phyloP scores from a whole-genome alignment of 768 basidiomycete genomes.

The Lenzites betulinus region DNA sequence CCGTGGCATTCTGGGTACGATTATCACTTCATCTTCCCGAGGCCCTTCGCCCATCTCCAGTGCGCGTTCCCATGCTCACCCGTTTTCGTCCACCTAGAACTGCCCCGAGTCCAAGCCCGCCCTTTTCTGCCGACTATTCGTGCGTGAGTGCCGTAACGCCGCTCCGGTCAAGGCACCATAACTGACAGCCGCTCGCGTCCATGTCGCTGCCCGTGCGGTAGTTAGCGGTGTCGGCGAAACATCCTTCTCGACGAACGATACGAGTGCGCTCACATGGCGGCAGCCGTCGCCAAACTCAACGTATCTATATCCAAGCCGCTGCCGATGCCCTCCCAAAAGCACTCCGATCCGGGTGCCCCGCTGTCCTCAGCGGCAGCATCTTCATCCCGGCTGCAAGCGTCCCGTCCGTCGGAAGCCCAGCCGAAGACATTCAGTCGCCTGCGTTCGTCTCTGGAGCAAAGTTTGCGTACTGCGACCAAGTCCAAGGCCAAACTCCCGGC shows the following conservation, averaged over 20 bases:
- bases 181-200: slow-evolving; percentile 1
- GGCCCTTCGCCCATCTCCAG: slow-evolving; percentile 3
- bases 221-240: slow-evolving; percentile 18
- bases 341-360: slow-evolving; percentile 28
- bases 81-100: slow-evolving; percentile 12
- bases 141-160: slow-evolving; percentile 14
- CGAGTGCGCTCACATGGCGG: slow-evolving; percentile 42
- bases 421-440: slow-evolving; percentile 64
- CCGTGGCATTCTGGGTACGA: slow-evolving; percentile 23
- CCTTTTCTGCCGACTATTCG: slow-evolving; percentile 10
- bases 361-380: slow-evolving; percentile 39
- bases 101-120: slow-evolving; percentile 7
- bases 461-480: slow-evolving; percentile 62
- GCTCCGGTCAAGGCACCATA: not conserved
- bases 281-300: slow-evolving; percentile 42
- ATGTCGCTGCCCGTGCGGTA: slow-evolving; percentile 6
- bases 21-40: slow-evolving; percentile 14
- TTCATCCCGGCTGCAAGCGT: slow-evolving; percentile 33
- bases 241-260: slow-evolving; percentile 11
- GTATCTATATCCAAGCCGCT: slow-evolving; percentile 44
- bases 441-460: slow-evolving; percentile 68
- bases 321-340: slow-evolving; percentile 43
- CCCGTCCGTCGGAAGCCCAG: slow-evolving; percentile 37
- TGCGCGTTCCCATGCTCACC: slow-evolving; percentile 22
- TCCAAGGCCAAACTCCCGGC: slow-evolving; percentile 35